Evolutionary conservation across 176 grass and related monocot species (phyloP).

Genomic region (Thinopyrum elongatum): DNA sequence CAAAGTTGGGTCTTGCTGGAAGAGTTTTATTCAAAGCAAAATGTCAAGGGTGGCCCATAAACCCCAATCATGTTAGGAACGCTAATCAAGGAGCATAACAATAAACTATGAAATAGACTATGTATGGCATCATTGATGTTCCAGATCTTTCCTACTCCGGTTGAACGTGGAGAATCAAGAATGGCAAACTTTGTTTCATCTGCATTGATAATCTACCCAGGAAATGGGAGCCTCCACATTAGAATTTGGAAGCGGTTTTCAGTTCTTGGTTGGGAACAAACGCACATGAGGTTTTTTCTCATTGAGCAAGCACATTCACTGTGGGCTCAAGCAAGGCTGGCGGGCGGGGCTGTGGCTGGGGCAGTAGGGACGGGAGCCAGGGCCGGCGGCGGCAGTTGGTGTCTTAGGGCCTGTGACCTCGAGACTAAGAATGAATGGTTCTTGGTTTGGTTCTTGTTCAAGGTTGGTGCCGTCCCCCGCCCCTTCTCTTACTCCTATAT

Average conservation of each 20-base stretch:
- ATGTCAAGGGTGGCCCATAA: too few species aligned
- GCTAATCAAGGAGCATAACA: too few species aligned
- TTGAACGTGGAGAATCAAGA: slow-evolving; percentile 44
- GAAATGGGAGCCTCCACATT: slow-evolving; percentile 30
- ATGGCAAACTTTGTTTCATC: slow-evolving; percentile 42
- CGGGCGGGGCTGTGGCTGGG: not conserved
- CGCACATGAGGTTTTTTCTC: slow-evolving; percentile 50
- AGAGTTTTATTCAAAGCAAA: too few species aligned
- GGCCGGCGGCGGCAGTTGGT: too few species aligned
- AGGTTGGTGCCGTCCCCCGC: too few species aligned
- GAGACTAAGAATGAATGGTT: too few species aligned
- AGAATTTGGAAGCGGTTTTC: not conserved
- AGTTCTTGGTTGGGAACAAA: slow-evolving; percentile 47
- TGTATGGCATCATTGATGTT: slow-evolving; percentile 28
- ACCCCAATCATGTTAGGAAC: too few species aligned
- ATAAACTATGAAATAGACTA: slow-evolving; percentile 9
- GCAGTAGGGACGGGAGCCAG: not conserved
- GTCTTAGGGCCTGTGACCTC: too few species aligned
- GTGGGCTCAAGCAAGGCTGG: too few species aligned
- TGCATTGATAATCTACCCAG: slow-evolving; percentile 63
- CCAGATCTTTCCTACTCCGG: slow-evolving; percentile 32
- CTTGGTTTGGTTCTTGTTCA: too few species aligned
- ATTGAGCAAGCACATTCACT: not conserved
- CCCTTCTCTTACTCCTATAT: too few species aligned
- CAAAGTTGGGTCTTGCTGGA: too few species aligned